A percentile compares a stretch with the other conserved stretches of the same genome.
These are phyloP conservation scores for Oleoguttula mirabilis DNA, from an alignment of 495 filamentous ascomycete genomes.

Conservation along the genomic window DNA sequence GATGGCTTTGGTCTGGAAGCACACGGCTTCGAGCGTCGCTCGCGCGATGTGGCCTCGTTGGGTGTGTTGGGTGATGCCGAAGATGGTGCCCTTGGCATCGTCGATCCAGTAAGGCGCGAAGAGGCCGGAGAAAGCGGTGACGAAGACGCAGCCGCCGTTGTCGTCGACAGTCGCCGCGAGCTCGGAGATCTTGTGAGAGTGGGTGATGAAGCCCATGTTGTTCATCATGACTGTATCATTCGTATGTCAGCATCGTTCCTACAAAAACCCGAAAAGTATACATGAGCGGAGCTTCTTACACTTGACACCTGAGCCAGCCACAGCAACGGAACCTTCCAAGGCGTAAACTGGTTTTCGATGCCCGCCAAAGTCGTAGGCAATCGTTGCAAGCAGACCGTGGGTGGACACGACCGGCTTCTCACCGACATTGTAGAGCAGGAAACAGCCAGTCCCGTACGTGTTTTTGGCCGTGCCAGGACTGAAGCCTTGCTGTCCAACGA, in stretches of 20 bases:
- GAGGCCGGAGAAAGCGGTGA: conserved; percentile 88
- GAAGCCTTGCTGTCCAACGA: conserved; percentile 88
- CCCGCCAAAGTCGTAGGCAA: conserved; percentile 71
- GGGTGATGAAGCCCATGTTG: conserved; percentile 72
- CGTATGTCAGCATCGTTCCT: no score
- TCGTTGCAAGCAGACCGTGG: conserved; percentile 75
- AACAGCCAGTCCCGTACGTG: conserved; percentile 91
- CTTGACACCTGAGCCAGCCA: conserved; percentile 79
- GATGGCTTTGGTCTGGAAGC: conserved; percentile 90
- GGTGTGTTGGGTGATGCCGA: conserved; percentile 87
- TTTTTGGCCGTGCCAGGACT: conserved; percentile 80
- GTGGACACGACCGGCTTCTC: conserved; percentile 80
- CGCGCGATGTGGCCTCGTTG: conserved; percentile 81
- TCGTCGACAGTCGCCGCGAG: conserved; percentile 70
- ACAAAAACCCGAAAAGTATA: not conserved
- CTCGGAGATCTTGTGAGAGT: conserved; percentile 68
- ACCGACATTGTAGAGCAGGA: conserved; percentile 88
- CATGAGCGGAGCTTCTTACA: conserved; percentile 25
- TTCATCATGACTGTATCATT: conserved; percentile 61
- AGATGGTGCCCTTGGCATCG: conserved; percentile 82
- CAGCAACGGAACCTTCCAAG: conserved; percentile 81
- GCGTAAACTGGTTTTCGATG: conserved; percentile 65
- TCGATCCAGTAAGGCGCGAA: conserved; percentile 98
- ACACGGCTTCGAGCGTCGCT: conserved; percentile 86
- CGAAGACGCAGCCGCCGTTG: conserved; percentile 83